Base-by-base conservation (phyloP, 179 eudicot species). In the Actinidia arguta region DNA sequence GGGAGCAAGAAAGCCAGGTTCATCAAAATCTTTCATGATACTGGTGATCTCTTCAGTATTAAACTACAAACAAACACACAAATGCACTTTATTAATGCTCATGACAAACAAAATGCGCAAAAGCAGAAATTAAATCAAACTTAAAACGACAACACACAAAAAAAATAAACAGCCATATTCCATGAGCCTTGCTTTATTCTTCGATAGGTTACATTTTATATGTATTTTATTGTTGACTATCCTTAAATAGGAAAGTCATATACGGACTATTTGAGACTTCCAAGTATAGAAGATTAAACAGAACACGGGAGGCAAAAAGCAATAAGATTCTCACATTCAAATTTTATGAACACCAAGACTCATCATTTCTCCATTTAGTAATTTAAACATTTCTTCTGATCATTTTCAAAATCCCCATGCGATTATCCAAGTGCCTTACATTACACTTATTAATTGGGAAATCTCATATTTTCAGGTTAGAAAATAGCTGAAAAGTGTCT, bases 1-100 rank as follows among this genome's bases (percentile, higher is more conserved):
- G 18, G 87, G 88, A 72, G 88, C 88, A 39, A 86, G 88, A 52
- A 36, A 76, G 5, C 88, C 88, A 39, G 88, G 88, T 48, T 86
- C 88, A 22, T 86, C 86, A 72, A 86, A 80, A 80, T 86, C 88
- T 80, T 86, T 86, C 82, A 83, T 83, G 20, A 83, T 82, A 5
- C 72, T 83, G 59, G 84, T 63, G 9, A 86, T 83, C 83, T 86
- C 88, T 47, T 83, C 81, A 14, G 86, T 75, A 48, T 86, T 86
- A 24, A 86, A 27, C 87, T 85, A 75, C 17, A 73, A 67, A 69
- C n/a, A 12, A n/a, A 63, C 58, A 62, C 2, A 11, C 52, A 63
- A 59, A 76, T 14, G 36, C 39, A 25, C 72, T 17, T 78, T 6
- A 13, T 59, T 1, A 59, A 39, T 3, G 20, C 63, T 63, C 24